phyloP scores from a whole-genome alignment of 331 rosid genomes.

The Malus hybrid region DNA sequence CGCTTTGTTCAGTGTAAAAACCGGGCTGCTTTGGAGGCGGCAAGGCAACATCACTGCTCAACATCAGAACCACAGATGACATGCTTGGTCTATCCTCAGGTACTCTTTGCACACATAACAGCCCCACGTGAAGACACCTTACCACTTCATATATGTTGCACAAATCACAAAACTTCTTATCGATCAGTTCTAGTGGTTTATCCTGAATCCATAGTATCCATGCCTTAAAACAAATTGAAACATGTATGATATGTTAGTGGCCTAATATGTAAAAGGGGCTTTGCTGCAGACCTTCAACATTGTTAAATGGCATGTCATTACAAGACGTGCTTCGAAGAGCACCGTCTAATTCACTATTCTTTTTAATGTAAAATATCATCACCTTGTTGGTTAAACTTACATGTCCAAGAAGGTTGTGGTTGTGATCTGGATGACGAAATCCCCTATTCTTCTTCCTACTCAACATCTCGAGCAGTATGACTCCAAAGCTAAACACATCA shows the following conservation, averaged over 20 bases:
- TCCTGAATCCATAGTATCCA: slow-evolving; percentile 8
- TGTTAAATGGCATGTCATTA: no score
- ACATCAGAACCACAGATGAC: no score
- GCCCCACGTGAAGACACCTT: slow-evolving; percentile 5
- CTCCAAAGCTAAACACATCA: slow-evolving; percentile 18
- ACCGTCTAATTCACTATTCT: no score
- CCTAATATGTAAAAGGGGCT: not conserved
- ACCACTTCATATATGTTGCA: not conserved
- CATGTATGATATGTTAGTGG: not conserved
- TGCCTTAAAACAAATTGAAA: not conserved
- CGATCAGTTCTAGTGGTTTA: not conserved
- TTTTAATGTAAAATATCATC: no score
- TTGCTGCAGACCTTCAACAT: no score
- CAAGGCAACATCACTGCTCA: no score
- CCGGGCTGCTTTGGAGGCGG: no score
- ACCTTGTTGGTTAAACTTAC: not conserved
- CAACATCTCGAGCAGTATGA: not conserved
- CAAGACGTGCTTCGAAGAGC: no score
- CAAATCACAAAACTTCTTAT: not conserved
- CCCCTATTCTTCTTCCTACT: no score
- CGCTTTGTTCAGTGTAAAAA: no score
- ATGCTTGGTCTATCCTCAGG: not conserved
- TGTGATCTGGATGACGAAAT: not conserved
- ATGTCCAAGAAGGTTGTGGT: slow-evolving; percentile 15
- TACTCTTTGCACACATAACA: slow-evolving; percentile 3